Conservation (phyloP, 2,329 filamentous ascomycete species). For the Neurospora sp. region DNA sequence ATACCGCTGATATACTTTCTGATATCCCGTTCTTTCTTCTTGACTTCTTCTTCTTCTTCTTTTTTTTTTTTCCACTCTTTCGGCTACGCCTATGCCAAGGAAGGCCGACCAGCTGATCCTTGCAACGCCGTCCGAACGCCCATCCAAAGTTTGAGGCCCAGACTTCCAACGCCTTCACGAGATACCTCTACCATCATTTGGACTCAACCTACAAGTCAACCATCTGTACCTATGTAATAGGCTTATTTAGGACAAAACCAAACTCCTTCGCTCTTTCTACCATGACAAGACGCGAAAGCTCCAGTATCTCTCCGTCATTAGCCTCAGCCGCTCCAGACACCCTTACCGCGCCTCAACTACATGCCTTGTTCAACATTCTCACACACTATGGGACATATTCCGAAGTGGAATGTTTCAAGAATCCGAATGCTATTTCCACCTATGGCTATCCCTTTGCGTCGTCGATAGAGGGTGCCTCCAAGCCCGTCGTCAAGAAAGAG, state of each 20-base stretch:
- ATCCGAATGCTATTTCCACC: constrained; percentile 49
- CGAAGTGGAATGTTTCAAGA: constrained; percentile 65
- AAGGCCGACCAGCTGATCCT: neutral
- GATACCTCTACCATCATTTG: neutral
- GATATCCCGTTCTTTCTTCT: neutral
- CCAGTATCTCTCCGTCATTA: neutral
- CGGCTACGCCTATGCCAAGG: neutral
- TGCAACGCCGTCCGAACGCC: neutral
- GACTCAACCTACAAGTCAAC: neutral
- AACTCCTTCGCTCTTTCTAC: neutral
- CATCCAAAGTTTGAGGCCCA: neutral
- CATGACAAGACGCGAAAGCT: neutral
- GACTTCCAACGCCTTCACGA: neutral
- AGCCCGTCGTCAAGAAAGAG: constrained; percentile 4
- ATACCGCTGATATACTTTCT: neutral
- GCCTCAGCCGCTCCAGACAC: constrained; percentile 1
- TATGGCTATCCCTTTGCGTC: constrained; percentile 61
- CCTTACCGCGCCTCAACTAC: constrained; percentile 31
- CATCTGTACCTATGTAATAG: neutral
- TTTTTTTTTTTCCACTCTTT: neutral
- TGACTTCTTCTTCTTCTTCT: neutral
- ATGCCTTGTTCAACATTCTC: constrained; percentile 50
- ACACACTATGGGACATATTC: constrained; percentile 50
- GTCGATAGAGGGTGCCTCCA: constrained; percentile 7
- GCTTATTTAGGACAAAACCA: neutral